Evolutionary conservation across 75 land plant species (phyloP), one percentile per base, ranked within the genome.

Genomic region (Ceratopteris richardii): DNA sequence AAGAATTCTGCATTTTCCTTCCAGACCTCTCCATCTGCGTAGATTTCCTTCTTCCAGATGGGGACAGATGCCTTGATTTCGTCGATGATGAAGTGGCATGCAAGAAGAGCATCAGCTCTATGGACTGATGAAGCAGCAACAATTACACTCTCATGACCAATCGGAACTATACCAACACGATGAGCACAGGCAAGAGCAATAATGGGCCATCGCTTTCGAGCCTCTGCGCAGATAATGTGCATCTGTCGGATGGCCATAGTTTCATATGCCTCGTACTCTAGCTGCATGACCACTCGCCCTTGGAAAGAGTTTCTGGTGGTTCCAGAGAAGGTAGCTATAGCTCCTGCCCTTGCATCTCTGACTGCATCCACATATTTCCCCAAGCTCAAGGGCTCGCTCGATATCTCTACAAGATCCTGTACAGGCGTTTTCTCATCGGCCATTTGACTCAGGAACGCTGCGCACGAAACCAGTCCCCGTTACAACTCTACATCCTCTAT

Each of bases 21-120:
- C 97, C 97, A 92, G 18, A 82, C 82, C 72, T 88, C 89, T 11
- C 97, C 95, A 64, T 85, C 73, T 5, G 73, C 46, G 61, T 88
- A 92, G 18, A 92, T 82, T 65, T 92, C 97, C 69, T 88, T 92
- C 75, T 92, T 92, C 97, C 97, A 92, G 37, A 92, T 92, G 14
- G 95, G 89, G 44, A 92, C 97, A 16, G 82, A 77, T 17, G 89
- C 82, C 76, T 92, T 92, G 21, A 92, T 43, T 63, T 92, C 89
- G 69, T 92, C 95, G 26, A 92, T 88, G 53, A 88, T 28, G 68
- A 62, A 88, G 62, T 74, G 73, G 52, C 95, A 88, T 2, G 90
- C 94, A 22, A 79, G 90, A 54, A 92, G 54, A 21, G 95, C 80
- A 33, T 84, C 95, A 29, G 71, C 67, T 1, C 95, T 69, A 53